Evolutionary conservation across 176 grass and related monocot species (phyloP).

Genomic region (Triticum turgidum): DNA sequence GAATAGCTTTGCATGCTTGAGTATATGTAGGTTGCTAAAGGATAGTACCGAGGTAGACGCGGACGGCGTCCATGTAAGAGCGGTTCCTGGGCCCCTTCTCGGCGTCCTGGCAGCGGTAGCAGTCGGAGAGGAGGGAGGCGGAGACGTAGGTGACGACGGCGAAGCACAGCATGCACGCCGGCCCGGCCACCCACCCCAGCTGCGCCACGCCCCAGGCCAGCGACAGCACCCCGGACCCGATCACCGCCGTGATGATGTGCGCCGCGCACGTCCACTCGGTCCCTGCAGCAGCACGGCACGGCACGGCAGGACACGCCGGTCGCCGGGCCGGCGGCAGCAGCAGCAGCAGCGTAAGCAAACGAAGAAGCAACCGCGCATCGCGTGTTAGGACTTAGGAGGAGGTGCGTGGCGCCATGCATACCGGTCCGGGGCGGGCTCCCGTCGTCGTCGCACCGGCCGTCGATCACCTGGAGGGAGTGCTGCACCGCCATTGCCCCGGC

Average conservation of each 20-base stretch:
- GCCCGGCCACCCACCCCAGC: conserved; percentile 80
- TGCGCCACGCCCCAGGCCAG: conserved; percentile 84
- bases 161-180: conserved; percentile 65
- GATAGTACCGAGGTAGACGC: conserved; percentile 60
- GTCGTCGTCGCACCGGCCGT: conserved; percentile 34
- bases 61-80: conserved; percentile 84
- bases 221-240: conserved; percentile 87
- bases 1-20: neutral
- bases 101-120: conserved; percentile 67
- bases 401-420: neutral
- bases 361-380: neutral
- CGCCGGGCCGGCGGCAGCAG: neutral
- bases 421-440: conserved; percentile 30
- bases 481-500: conserved; percentile 43
- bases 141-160: conserved; percentile 82
- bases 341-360: neutral
- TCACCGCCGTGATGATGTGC: conserved; percentile 98
- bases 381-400: neutral
- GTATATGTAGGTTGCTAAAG: neutral
- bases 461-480: conserved; percentile 29
- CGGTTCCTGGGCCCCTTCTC: conserved; percentile 56
- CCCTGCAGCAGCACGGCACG: conserved; percentile 29
- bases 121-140: conserved; percentile 66
- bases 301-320: too few relatives aligned
- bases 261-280: conserved; percentile 67